Evolutionary conservation across 768 basidiomycete genomes (phyloP), one percentile per base, ranked within the genome.

Genomic region (Podaxis sp.): DNA sequence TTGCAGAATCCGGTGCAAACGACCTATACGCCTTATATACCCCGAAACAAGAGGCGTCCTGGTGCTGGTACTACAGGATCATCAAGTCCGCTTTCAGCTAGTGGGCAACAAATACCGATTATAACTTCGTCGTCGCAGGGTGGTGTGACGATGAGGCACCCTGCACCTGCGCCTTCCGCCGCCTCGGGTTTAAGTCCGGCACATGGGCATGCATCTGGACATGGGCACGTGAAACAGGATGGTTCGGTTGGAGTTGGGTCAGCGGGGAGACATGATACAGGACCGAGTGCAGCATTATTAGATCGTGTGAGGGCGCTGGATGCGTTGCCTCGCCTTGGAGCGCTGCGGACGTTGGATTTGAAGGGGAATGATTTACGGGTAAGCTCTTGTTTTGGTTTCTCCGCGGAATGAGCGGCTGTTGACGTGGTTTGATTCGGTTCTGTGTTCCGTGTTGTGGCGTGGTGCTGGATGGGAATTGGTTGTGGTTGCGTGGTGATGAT

Each of bases 231-330:
- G 49, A 52, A 63, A 19, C 66, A 69, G 57, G 71, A 72, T 27
- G 67, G 69, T 8, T 56, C 64, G 6, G 66, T 63, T 33, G 33
- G 33, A 9, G 19, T 49, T 27, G 24, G 17, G 19, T 24, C 51
- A 17, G 25, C 12, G 15, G 37, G 22, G 12, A 65, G 71, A 17
- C 79, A 80, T 58, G 73, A 79, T 65, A 68, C 73, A 3, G 82
- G 81, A 0, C 90, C 89, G 4, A 91, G 90, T 66, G 85, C 87
- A 9, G 92, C 93, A 17, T 71, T 98, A 65, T 75, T 94, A 67
- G 90, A 91, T 69, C 94, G 94, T 77, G 93, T 97, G 2, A 79
- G 94, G 49, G 92, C 93, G n/a, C 74, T 98, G 70, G 95, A 96
- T 69, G 85, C 86, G 24, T 75, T 98, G 65, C 94, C 96, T 33